phyloP scores from a whole-genome alignment of 2,329 filamentous ascomycete genomes.

The Coleophoma cylindrospora region DNA sequence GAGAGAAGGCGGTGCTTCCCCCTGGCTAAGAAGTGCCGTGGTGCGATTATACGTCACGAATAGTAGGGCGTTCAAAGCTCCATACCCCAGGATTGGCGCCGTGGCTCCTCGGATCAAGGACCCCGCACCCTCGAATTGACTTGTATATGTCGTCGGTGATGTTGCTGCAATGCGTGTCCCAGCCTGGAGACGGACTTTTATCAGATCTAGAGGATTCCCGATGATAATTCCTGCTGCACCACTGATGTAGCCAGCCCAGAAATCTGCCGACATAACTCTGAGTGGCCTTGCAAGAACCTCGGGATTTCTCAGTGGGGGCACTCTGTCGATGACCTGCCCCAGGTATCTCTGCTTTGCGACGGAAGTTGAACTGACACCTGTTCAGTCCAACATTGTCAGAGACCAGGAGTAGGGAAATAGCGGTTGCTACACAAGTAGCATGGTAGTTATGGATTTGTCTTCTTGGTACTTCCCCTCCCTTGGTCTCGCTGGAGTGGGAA shows the following conservation, averaged over 20 bases:
- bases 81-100: slow-evolving; percentile 84
- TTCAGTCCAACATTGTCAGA: too few species aligned
- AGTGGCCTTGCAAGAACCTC: too few species aligned
- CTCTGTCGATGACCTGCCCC: too few species aligned
- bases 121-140: slow-evolving; percentile 30
- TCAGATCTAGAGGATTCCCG: slow-evolving; percentile 77
- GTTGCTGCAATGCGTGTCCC: slow-evolving; percentile 24
- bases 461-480: too few species aligned
- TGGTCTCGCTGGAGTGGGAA: too few species aligned
- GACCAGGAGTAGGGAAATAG: too few species aligned
- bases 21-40: slow-evolving; percentile 53
- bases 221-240: slow-evolving; percentile 83
- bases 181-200: slow-evolving; percentile 80
- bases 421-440: too few species aligned
- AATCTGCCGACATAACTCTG: slow-evolving; percentile 54
- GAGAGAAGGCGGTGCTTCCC: slow-evolving; percentile 41
- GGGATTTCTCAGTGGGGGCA: too few species aligned
- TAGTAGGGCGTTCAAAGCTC: slow-evolving; percentile 82
- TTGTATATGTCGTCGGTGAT: slow-evolving; percentile 18
- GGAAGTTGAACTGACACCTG: too few species aligned
- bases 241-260: slow-evolving; percentile 89
- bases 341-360: too few species aligned
- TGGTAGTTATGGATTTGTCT: too few species aligned
- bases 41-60: slow-evolving; percentile 89
- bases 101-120: slow-evolving; percentile 61